Evolutionary conservation across 2,329 filamentous ascomycete species (phyloP), one percentile per base, ranked within the genome.

Genomic region (Aspergillus sclerotialis): DNA sequence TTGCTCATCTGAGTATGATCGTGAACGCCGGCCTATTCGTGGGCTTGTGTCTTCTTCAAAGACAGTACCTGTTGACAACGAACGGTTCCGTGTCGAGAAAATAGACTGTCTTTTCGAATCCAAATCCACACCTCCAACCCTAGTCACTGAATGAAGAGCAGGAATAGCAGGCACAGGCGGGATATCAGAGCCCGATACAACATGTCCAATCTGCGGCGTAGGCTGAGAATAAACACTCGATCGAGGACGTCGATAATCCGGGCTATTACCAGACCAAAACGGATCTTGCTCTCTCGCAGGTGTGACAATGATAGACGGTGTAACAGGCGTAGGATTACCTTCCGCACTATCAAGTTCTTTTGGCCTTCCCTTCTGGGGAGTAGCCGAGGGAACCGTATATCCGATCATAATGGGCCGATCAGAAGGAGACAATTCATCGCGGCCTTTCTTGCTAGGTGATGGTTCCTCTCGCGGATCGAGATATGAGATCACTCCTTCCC

Each of bases 381-480:
- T 36, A 18, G 40, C 39, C 5, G 58, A 46, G 18, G 65, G 60
- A 12, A 70, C 52, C 4, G 56, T 60, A 7, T 68, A 53, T 8
- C 68, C 67, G 34, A 70, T 70, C 38, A 67, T 55, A 11, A 71
- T 64, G 9, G 64, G 59, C 9, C 64, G 50, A 38, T 67, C 64
- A 2, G 62, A 65, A 2, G 66, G 65, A 3, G 67, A 70, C 5
- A 68, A 40, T 5, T 55, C 60, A 24, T 57, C 37, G 10, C 49
- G 50, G 6, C 35, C 43, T n/a, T 44, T 51, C 36, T 56, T 56
- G 14, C 35, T 48, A 16, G 42, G 46, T 12, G 42, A 40, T 30
- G 46, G 27, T 25, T 43, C 37, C 18, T 36, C 9, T 17, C 35
- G 38, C 14, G 37, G 33, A 21, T 43, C 37, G 16, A 51, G 43